Base-by-base conservation (phyloP, 768 basidiomycete species). In the Floccularia luteovirens region DNA sequence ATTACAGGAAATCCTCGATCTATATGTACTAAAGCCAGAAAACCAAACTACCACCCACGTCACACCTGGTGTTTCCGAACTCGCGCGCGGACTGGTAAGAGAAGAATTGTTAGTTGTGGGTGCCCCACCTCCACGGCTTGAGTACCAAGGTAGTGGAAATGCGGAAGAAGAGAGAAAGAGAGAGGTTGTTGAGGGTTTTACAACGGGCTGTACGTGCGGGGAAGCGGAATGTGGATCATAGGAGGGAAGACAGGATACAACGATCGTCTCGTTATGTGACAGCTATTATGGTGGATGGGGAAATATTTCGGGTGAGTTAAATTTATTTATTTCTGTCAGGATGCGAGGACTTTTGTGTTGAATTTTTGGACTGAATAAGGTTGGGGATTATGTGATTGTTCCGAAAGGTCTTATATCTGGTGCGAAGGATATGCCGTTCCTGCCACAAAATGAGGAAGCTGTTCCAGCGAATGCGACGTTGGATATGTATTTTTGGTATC, bases 401-500 rank as follows among this genome's bases (percentile, higher is more conserved):
- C 70, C 70, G 13, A 61, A 62, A 3, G 69, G 66, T 4, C 12
- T 54, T 1, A 57, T 58, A 31, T 43, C 48, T 4, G 48, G 53
- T 6, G 57, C 52, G 27, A 49, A 49, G 5, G 7, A 34, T 12
- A 51, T 58, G 1, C 56, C 66, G 6, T 31, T 49, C 0, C 48
- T 72, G 3, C 70, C 69, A 1, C 44, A 42, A 11, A 45, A 59
- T 28, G 51, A 56, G 0, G 43, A 59, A 1, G 58, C 69, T 13
- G 51, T 71, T 2, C 64, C 65, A 2, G 24, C 43, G 2, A 52
- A 62, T 13, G 67, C 65, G 13, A 67, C 58, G 2, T 57, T 84
- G 2, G 64, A 70, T 0, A 62, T 77, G 39, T 79, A 73, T 48
- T 87, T 84, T 50, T 88, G 85, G 84, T 82, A 53, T 30, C 24